Conservation (phyloP, 106 monocot genomes). For the Triglochin maritima region DNA sequence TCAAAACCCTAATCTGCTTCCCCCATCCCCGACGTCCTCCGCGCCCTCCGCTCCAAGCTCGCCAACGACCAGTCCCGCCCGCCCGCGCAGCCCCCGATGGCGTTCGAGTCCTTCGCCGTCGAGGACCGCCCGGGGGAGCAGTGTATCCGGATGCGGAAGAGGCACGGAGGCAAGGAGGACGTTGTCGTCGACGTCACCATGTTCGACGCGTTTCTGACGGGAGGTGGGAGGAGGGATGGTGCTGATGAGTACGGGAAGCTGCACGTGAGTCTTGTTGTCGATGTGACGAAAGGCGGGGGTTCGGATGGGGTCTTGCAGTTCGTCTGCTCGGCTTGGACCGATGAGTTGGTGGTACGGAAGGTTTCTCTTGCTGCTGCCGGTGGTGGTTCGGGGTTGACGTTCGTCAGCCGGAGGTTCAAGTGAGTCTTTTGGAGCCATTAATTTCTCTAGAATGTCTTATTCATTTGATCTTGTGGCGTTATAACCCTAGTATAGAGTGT, state of each 20-base stretch:
- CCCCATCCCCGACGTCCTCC: slow-evolving; percentile 31
- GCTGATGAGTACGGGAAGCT: slow-evolving; percentile 16
- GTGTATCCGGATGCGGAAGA: slow-evolving; percentile 46
- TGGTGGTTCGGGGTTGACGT: neutral
- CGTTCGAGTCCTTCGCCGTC: slow-evolving; percentile 41
- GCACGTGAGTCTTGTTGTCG: slow-evolving; percentile 58
- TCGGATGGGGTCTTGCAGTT: slow-evolving; percentile 31
- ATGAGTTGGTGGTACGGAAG: slow-evolving; percentile 51
- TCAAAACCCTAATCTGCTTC: neutral
- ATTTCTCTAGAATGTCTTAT: neutral
- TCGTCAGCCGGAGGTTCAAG: slow-evolving; percentile 13
- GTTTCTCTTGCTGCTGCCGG: slow-evolving; percentile 8
- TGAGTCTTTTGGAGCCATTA: neutral
- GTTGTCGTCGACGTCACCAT: slow-evolving; percentile 68
- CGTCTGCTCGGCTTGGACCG: slow-evolving; percentile 66
- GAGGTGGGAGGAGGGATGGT: slow-evolving; percentile 9
- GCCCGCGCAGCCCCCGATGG: slow-evolving; percentile 25
- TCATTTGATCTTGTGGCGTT: neutral
- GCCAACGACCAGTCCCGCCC: slow-evolving; percentile 29
- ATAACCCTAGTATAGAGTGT: neutral
- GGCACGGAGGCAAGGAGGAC: slow-evolving; percentile 19
- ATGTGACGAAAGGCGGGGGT: slow-evolving; percentile 41
- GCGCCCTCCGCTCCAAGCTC: slow-evolving; percentile 57
- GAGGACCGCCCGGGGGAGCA: slow-evolving; percentile 56
- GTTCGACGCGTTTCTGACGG: slow-evolving; percentile 43